Base-by-base conservation (phyloP, 2,329 filamentous ascomycete species). In the Nigrospora osmanthi region DNA sequence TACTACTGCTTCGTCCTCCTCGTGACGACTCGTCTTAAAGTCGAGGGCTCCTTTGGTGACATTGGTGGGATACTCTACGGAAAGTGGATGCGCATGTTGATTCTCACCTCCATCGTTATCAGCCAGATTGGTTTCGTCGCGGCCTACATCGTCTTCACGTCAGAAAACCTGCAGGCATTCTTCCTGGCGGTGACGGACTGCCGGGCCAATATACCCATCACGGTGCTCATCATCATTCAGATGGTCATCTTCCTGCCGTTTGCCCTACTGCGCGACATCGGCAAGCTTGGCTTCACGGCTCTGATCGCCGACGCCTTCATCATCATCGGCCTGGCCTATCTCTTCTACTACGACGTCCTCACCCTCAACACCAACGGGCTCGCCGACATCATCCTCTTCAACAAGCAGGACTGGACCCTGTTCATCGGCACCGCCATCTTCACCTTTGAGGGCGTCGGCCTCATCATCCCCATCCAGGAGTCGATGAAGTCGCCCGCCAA, bases 381-480 rank as follows among this genome's bases (percentile, higher is more conserved):
- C 19, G 77, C 89, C 6, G 93, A 98, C 61, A 90, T 97, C 58
- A 79, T 86, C 54, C 76, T 85, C 58, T 97, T 98, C 75, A 98
- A 98, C 70, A 67, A 84, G 35, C 81, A 85, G 49, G 85, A 89
- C 62, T 98, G 94, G 93, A 95, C 93, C 0, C 76, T 98, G 5
- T 97, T 98, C 64, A 98, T 98, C 56, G 94, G 93, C 49, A 98
- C 94, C 0, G 93, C 94, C 28, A 97, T 98, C 62, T 98, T 98
- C 69, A 97, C 93, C 0, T 98, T 97, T 60, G 93, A 98, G 62
- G 93, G 93, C 28, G 94, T 98, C 49, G 94, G 93, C 12, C 80
- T 98, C 40, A 94, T 98, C 64, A 96, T 98, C 50, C 93, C 94
- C 0, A 96, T 98, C 48, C 94, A 98, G 66, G 90, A 94, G 58